phyloP scores from a whole-genome alignment of 108 stramenopile species.

The Tribonema minus region DNA sequence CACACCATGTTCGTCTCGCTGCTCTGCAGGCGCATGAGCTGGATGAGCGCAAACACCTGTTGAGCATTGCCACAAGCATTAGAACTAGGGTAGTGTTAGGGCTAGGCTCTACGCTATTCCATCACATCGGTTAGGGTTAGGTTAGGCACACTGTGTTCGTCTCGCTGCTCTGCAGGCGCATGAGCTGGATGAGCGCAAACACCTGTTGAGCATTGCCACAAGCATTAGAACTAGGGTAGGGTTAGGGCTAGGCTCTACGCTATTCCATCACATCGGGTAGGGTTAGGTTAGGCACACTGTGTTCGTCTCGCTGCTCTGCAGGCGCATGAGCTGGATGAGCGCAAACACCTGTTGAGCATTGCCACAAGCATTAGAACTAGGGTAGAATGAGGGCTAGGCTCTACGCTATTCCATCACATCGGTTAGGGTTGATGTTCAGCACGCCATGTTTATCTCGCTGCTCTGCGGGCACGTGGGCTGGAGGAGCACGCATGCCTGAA shows the following conservation, averaged over 20 bases:
- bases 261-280: constrained; percentile 24
- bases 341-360: too few relatives aligned
- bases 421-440: constrained; percentile 15
- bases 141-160: constrained; percentile 27
- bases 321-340: constrained; percentile 12
- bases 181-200: constrained; percentile 36
- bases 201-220: neutral
- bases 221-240: too few relatives aligned
- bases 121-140: constrained; percentile 17
- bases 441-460: constrained; percentile 18
- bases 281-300: constrained; percentile 11
- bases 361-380: too few relatives aligned
- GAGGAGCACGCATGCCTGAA: constrained; percentile 13
- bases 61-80: too few relatives aligned
- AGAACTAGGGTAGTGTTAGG: too few relatives aligned
- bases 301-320: constrained; percentile 11
- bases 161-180: constrained; percentile 15
- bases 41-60: constrained; percentile 17
- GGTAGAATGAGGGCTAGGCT: neutral
- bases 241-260: neutral
- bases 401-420: constrained; percentile 19
- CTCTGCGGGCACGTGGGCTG: constrained; percentile 20
- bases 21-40: constrained; percentile 13
- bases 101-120: constrained; percentile 8
- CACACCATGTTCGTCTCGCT: constrained; percentile 14